Conservation (phyloP, 2,329 filamentous ascomycete genomes). For the Emergomyces orientalis region DNA sequence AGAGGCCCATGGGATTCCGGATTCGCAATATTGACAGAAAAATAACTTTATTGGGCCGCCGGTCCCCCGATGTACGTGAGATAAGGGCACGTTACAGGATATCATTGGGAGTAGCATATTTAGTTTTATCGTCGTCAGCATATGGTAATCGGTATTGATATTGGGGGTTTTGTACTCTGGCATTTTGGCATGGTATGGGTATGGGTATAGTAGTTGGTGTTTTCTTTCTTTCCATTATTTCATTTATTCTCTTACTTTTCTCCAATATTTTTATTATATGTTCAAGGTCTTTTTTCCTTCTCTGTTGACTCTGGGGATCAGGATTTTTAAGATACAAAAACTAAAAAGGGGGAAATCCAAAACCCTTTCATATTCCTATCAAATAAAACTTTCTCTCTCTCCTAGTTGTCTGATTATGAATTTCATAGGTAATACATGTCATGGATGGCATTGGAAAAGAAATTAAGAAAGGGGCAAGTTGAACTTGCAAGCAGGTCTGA, state of each 20-base stretch:
- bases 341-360: background rate
- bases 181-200: background rate
- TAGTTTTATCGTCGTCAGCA: slow-evolving; percentile 1
- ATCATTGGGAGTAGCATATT: background rate
- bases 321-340: background rate
- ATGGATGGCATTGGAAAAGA: background rate
- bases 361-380: background rate
- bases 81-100: background rate
- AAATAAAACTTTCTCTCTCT: no score
- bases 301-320: background rate
- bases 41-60: background rate
- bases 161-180: background rate
- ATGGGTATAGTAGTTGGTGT: background rate
- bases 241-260: no score
- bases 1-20: slow-evolving; percentile 11
- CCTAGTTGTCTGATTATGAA: background rate
- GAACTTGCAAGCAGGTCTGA: background rate
- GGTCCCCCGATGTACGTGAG: background rate
- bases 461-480: background rate
- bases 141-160: background rate
- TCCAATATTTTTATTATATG: background rate
- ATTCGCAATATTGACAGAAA: slow-evolving; percentile 13
- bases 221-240: background rate
- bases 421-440: background rate
- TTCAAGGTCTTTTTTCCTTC: background rate